Evolutionary conservation across 2,329 filamentous ascomycete species (phyloP).

Genomic region (Coniochaeta prunicola): DNA sequence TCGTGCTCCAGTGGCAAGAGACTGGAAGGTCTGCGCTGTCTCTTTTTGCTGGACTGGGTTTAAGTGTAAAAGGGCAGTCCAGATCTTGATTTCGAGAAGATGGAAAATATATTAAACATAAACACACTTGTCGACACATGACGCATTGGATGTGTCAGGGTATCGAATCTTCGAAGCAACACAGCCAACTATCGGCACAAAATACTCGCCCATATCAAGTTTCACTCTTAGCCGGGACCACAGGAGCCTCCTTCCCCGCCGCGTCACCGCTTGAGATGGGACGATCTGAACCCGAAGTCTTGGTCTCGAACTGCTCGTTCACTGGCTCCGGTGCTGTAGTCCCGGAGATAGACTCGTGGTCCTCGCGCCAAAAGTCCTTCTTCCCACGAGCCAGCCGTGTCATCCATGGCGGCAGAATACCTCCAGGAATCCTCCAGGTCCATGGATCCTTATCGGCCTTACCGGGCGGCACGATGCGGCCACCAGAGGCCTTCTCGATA

Average conservation of each 20-base stretch:
- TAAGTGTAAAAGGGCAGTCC: neutral
- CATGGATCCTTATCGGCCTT: conserved; percentile 72
- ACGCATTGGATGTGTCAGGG: neutral
- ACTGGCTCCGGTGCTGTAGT: conserved; percentile 7
- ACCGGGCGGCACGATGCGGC: conserved; percentile 66
- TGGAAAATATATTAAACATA: too few relatives aligned
- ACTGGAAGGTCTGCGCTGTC: conserved; percentile 12
- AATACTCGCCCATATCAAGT: neutral
- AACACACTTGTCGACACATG: neutral
- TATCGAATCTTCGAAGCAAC: neutral
- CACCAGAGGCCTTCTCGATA: conserved; percentile 57
- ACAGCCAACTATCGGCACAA: neutral
- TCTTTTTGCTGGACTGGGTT: neutral
- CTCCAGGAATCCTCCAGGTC: conserved; percentile 71
- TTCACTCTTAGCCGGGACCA: neutral
- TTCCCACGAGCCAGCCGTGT: conserved; percentile 56
- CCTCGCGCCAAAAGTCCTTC: conserved; percentile 63
- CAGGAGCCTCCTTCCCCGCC: neutral
- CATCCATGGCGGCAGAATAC: conserved; percentile 69
- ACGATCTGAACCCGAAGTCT: conserved; percentile 13
- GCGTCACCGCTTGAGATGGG: conserved; percentile 6
- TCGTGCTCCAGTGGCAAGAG: conserved; percentile 40
- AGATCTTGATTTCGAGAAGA: too few relatives aligned
- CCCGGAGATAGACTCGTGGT: conserved; percentile 15
- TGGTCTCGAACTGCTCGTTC: conserved; percentile 8